phyloP scores from a whole-genome alignment of 768 basidiomycete species.

The Agaricus blazei region DNA sequence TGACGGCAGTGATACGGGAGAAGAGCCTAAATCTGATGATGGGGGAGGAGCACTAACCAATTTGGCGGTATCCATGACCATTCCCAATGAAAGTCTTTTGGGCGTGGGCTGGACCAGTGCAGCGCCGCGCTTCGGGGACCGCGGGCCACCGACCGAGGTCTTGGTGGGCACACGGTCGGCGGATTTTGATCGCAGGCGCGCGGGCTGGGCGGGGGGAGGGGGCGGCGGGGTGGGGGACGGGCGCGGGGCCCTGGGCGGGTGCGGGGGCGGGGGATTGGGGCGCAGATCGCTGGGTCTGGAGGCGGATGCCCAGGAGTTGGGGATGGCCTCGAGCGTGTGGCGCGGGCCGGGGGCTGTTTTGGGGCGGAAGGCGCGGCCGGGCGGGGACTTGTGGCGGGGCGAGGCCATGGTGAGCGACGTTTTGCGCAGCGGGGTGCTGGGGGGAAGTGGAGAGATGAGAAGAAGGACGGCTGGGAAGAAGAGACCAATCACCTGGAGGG shows the following conservation, averaged over 20 bases:
- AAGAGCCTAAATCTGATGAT: neutral
- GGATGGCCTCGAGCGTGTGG: slow-evolving; percentile 3
- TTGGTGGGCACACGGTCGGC: neutral
- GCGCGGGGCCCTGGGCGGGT: neutral
- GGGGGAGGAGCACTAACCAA: slow-evolving; percentile 4
- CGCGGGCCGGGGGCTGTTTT: neutral
- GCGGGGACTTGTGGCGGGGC: neutral
- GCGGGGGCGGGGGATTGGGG: neutral
- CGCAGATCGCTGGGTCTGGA: slow-evolving; percentile 8
- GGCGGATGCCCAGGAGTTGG: slow-evolving; percentile 9
- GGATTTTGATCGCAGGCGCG: slow-evolving; percentile 1
- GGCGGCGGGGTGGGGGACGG: neutral
- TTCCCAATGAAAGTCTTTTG: slow-evolving; percentile 4
- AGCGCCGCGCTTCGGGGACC: neutral
- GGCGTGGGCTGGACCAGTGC: slow-evolving; percentile 5
- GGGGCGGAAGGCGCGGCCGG: neutral
- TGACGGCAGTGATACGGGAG: neutral
- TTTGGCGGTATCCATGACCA: slow-evolving; percentile 9
- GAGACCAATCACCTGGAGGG: neutral
- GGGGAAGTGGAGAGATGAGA: neutral
- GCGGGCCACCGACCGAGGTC: slow-evolving; percentile 1
- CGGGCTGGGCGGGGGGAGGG: neutral
- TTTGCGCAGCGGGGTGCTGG: neutral
- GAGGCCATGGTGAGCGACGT: neutral
- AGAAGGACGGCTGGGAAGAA: neutral